Evolutionary conservation across 1,284 basidiomycete genomes (phyloP).

Genomic region (Trichosporon sp.): DNA sequence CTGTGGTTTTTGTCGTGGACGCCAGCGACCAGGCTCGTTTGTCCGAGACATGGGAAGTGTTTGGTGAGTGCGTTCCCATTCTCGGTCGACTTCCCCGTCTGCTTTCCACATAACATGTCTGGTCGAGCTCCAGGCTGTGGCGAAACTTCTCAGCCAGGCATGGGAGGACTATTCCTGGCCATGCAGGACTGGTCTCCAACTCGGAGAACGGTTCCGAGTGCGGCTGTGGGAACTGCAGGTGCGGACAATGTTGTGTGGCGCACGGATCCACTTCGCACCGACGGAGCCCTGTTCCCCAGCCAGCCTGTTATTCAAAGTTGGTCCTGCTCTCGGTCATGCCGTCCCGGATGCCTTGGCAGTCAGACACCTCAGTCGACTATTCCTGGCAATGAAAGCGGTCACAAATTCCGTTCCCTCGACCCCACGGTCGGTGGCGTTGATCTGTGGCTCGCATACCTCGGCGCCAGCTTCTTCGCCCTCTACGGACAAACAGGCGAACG

Average conservation of each 20-base stretch:
- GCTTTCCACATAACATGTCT: background rate
- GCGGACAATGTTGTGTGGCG: too few relatives aligned
- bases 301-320: background rate
- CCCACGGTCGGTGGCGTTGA: background rate
- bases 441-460: background rate
- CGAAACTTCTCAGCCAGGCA: too few relatives aligned
- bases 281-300: background rate
- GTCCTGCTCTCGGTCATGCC: background rate
- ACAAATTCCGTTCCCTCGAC: background rate
- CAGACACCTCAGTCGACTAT: background rate
- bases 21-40: conserved; percentile 77
- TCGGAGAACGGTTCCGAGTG: too few relatives aligned
- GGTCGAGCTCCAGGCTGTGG: too few relatives aligned
- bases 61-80: conserved; percentile 57
- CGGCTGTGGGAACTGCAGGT: too few relatives aligned
- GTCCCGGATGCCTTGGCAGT: background rate
- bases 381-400: background rate
- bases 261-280: background rate
- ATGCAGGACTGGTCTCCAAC: too few relatives aligned
- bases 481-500: background rate
- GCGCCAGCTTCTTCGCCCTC: background rate
- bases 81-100: background rate
- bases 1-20: conserved; percentile 85
- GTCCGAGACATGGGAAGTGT: conserved; percentile 88
- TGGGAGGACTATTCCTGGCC: too few relatives aligned